phyloP scores from a whole-genome alignment of 2,329 filamentous ascomycete species.

The Claviceps arundinis region DNA sequence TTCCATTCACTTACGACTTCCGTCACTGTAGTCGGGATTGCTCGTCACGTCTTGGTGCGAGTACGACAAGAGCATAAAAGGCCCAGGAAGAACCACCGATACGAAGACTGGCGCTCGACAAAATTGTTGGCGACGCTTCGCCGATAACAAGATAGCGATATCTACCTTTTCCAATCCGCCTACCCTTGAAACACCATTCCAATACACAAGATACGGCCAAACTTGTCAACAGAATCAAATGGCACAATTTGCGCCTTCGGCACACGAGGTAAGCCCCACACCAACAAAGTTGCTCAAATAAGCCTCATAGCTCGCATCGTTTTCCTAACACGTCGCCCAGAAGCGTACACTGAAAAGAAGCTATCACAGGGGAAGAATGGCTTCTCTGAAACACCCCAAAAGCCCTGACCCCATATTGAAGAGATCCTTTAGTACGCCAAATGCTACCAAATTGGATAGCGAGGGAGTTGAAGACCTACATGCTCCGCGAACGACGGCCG shows the following conservation, averaged over 20 bases:
- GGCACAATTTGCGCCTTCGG: slow-evolving; percentile 1
- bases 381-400: slow-evolving; percentile 13
- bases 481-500: slow-evolving; percentile 19
- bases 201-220: neutral
- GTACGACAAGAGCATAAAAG: neutral
- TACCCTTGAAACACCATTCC: neutral
- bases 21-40: neutral
- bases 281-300: neutral
- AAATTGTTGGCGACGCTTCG: neutral
- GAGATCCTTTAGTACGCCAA: slow-evolving; percentile 37
- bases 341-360: neutral
- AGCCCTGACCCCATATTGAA: slow-evolving; percentile 26
- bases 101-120: neutral
- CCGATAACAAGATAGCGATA: neutral
- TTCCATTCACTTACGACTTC: neutral
- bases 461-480: slow-evolving; percentile 16
- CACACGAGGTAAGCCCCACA: slow-evolving; percentile 3
- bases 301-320: neutral
- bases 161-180: too few relatives aligned
- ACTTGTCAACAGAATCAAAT: neutral
- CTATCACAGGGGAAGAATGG: slow-evolving; percentile 1
- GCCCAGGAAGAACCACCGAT: neutral
- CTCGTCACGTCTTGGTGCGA: neutral
- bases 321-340: neutral
- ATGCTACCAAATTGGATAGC: slow-evolving; percentile 29